These are phyloP conservation scores for Scedosporium minutisporum DNA, from an alignment of 2,329 filamentous ascomycete species.

Conservation along the genomic window DNA sequence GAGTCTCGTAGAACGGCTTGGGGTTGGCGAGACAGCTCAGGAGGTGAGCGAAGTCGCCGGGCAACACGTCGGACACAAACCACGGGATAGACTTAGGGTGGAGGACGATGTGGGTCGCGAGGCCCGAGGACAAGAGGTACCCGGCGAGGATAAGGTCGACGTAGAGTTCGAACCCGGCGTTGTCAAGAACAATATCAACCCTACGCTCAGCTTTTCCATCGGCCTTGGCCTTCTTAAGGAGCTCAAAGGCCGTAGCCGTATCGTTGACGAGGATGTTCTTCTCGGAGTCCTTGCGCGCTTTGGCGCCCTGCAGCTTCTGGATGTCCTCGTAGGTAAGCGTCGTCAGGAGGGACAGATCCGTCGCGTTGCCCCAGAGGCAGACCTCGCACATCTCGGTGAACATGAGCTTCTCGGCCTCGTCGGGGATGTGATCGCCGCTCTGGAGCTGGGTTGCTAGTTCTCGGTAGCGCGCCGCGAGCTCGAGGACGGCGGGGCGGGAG, in stretches of 20 bases:
- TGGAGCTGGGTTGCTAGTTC: conserved; percentile 60
- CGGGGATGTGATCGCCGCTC: conserved; percentile 43
- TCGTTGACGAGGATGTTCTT: conserved; percentile 91
- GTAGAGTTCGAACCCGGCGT: conserved; percentile 93
- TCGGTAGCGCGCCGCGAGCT: conserved; percentile 70
- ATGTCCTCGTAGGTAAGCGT: conserved; percentile 91
- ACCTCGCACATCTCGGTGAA: conserved; percentile 95
- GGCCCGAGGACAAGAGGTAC: conserved; percentile 72
- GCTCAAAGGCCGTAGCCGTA: conserved; percentile 59
- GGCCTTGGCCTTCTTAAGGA: conserved; percentile 55
- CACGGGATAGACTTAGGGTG: conserved; percentile 94
- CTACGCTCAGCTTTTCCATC: conserved; percentile 58
- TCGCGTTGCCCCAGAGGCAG: conserved; percentile 95
- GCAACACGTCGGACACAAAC: conserved; percentile 95
- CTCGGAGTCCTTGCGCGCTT: conserved; percentile 77
- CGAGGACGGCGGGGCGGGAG: conserved; percentile 75
- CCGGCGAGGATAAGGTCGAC: conserved; percentile 89
- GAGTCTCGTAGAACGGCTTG: conserved; percentile 66
- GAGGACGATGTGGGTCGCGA: conserved; percentile 79
- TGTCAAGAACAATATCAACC: conserved; percentile 93
- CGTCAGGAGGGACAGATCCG: conserved; percentile 83
- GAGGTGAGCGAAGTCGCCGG: conserved; percentile 74
- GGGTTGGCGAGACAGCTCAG: conserved; percentile 72
- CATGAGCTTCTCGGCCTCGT: conserved; percentile 63
- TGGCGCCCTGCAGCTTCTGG: conserved; percentile 84